These are phyloP conservation scores for Colletotrichum sp. DNA, from an alignment of 2,329 filamentous ascomycete genomes.

Conservation along the genomic window DNA sequence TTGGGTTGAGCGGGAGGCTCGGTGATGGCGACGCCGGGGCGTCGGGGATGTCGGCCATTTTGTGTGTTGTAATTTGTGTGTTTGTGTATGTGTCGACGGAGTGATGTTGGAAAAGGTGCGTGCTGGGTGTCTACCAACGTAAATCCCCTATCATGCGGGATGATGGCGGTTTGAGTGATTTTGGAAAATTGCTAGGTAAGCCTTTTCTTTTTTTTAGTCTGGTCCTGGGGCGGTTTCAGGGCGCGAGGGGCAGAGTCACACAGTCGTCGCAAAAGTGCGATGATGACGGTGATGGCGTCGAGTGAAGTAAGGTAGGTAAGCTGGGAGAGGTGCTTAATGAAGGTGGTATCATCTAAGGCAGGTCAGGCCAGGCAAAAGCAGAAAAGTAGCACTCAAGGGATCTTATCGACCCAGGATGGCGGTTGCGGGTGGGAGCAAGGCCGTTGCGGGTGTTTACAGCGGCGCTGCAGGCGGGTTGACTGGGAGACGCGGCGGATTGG, in stretches of 20 bases:
- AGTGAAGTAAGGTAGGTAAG: not conserved
- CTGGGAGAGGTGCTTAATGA: not conserved
- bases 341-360: slow-evolving; percentile 13
- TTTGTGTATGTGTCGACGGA: not conserved
- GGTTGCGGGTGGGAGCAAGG: not conserved
- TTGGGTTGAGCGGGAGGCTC: slow-evolving; percentile 62
- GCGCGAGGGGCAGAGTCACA: not conserved
- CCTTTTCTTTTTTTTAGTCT: not conserved
- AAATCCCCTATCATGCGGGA: not conserved
- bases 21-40: slow-evolving; percentile 50
- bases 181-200: not conserved
- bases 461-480: slow-evolving; percentile 9
- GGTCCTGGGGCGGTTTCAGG: not conserved
- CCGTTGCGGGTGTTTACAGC: slow-evolving; percentile 15
- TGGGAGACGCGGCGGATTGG: slow-evolving; percentile 4
- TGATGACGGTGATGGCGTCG: not conserved
- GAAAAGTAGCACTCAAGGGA: not conserved
- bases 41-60: slow-evolving; percentile 51
- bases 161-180: not conserved
- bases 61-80: not conserved
- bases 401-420: not conserved
- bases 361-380: not conserved
- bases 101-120: not conserved
- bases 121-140: not conserved
- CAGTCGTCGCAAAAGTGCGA: not conserved